Conservation (phyloP, 768 basidiomycete species). For the Xerocomus potaroensis region DNA sequence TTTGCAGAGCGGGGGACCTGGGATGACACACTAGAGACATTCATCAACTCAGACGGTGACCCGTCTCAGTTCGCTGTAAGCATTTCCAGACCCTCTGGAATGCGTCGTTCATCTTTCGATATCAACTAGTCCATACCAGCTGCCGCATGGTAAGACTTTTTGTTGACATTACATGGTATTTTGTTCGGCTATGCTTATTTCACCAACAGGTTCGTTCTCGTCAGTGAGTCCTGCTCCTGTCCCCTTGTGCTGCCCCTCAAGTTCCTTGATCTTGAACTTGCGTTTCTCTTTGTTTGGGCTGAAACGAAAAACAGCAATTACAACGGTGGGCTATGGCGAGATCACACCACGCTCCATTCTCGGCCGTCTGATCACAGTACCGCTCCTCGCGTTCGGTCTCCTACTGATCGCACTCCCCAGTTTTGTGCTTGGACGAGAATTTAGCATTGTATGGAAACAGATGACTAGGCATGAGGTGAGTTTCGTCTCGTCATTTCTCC, state of each 20-base stretch:
- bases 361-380: constrained; percentile 82
- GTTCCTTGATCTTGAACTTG: too few relatives aligned
- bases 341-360: constrained; percentile 84
- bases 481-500: not conserved
- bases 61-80: constrained; percentile 72
- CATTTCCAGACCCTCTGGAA: not conserved
- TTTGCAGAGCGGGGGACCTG: constrained; percentile 89
- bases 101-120: too few relatives aligned
- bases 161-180: not conserved
- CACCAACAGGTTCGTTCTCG: constrained; percentile 59
- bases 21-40: constrained; percentile 76
- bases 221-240: constrained; percentile 49
- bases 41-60: constrained; percentile 82
- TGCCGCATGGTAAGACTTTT: constrained; percentile 62
- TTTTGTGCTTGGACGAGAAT: constrained; percentile 90
- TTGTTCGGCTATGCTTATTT: not conserved
- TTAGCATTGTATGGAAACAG: constrained; percentile 84
- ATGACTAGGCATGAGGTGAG: constrained; percentile 57
- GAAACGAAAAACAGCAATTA: constrained; percentile 68
- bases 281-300: too few relatives aligned
- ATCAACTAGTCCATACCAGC: constrained; percentile 57
- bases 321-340: constrained; percentile 90
- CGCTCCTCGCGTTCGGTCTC: constrained; percentile 82
- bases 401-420: constrained; percentile 86
- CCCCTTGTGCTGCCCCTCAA: too few relatives aligned